These are phyloP conservation scores for Rhizopogon vulgaris DNA, from an alignment of 768 basidiomycete genomes.

Conservation along the genomic window DNA sequence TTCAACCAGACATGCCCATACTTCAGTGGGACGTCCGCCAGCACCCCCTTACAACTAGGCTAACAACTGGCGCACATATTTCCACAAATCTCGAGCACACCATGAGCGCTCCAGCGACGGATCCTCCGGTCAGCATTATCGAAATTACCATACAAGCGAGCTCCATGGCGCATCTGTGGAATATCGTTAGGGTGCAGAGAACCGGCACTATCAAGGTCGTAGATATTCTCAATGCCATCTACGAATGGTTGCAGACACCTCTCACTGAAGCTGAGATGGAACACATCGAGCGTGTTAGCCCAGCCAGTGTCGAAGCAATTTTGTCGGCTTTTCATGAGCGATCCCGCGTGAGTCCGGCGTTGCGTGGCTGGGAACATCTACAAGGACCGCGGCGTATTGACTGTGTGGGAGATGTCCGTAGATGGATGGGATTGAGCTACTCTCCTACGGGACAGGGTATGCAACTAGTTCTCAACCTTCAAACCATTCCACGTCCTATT, in stretches of 20 bases:
- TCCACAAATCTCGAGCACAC: constrained; percentile 17
- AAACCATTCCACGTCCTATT: not conserved
- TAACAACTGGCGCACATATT: constrained; percentile 23
- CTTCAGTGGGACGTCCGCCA: constrained; percentile 32
- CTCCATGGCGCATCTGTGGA: constrained; percentile 31
- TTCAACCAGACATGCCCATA: constrained; percentile 20
- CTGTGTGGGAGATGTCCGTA: constrained; percentile 33
- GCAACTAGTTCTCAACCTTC: not conserved
- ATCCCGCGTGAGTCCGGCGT: constrained; percentile 31
- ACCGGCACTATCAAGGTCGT: constrained; percentile 40
- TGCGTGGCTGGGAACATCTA: constrained; percentile 32
- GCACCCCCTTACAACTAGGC: constrained; percentile 25
- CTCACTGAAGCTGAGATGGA: constrained; percentile 28
- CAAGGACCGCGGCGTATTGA: constrained; percentile 45
- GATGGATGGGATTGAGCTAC: not conserved
- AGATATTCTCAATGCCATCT: constrained; percentile 44
- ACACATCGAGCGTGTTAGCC: constrained; percentile 12
- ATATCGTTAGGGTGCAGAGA: not conserved
- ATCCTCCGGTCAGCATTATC: constrained; percentile 14
- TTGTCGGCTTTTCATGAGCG: constrained; percentile 28
- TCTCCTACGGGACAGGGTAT: not conserved
- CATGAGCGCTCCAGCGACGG: constrained; percentile 18
- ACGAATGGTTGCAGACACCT: constrained; percentile 40
- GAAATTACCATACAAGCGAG: constrained; percentile 19
- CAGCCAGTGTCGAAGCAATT: constrained; percentile 16